Conservation (phyloP, 441 rosid species). For the Aquilaria agallochum region DNA sequence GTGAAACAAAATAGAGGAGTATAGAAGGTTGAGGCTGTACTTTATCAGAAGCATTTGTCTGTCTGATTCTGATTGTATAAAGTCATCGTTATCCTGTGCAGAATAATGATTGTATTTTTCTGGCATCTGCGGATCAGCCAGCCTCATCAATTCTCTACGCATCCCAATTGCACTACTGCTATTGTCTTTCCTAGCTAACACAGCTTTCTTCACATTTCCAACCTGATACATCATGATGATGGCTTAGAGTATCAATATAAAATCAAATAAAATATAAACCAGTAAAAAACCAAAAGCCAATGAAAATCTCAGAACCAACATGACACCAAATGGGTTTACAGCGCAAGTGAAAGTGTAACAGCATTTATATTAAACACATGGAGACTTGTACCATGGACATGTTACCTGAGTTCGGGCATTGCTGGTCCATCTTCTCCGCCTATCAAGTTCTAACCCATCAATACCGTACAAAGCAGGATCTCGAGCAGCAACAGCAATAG, state of each 20-base stretch:
- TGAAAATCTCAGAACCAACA: no score
- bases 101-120: conserved; percentile 57
- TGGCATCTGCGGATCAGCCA: conserved; percentile 59
- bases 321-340: no score
- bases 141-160: conserved; percentile 83
- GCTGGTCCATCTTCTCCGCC: conserved; percentile 92
- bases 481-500: conserved; percentile 80
- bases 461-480: conserved; percentile 94
- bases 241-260: conserved; percentile 9
- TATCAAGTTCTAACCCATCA: conserved; percentile 78
- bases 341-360: no score
- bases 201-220: conserved; percentile 68
- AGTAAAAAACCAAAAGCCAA: no score
- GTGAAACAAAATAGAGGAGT: background rate
- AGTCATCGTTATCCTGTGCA: conserved; percentile 60
- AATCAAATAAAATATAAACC: conserved; percentile 1
- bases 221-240: conserved; percentile 41
- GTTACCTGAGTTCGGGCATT: conserved; percentile 80
- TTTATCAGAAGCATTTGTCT: conserved; percentile 88
- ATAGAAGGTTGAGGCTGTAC: conserved; percentile 33
- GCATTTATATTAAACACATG: no score
- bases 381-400: background rate
- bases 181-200: conserved; percentile 57
- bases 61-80: conserved; percentile 95
- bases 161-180: conserved; percentile 47